Conservation (phyloP, 345 rosid species). For the Aurinia saxatilis region DNA sequence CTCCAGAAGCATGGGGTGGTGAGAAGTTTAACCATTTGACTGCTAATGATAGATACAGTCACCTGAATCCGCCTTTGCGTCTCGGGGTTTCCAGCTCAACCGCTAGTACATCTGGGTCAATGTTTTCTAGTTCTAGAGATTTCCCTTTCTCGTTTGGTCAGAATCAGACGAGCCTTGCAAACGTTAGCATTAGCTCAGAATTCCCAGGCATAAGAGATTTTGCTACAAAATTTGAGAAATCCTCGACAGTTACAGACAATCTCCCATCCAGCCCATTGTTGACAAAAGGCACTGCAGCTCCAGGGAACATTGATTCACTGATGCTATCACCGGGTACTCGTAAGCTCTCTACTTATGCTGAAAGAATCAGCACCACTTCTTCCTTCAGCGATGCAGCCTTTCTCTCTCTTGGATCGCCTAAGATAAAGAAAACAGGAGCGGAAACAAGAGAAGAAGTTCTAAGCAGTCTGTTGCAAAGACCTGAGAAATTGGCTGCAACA, state of each 20-base stretch:
- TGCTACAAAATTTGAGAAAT: conserved; percentile 34
- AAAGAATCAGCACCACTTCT: conserved; percentile 71
- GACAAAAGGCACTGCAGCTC: conserved; percentile 34
- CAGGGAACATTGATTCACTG: conserved; percentile 37
- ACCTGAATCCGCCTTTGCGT: conserved; percentile 49
- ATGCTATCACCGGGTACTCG: conserved; percentile 48
- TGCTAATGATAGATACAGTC: conserved; percentile 43
- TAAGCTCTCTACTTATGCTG: conserved; percentile 61
- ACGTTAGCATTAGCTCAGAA: conserved; percentile 17
- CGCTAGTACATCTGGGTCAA: conserved; percentile 44
- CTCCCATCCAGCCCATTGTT: conserved; percentile 42
- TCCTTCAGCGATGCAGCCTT: conserved; percentile 57
- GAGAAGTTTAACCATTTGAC: conserved; percentile 35
- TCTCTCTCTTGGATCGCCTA: conserved; percentile 49
- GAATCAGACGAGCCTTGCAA: conserved; percentile 19
- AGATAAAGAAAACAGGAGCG: conserved; percentile 71
- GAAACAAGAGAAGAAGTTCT: conserved; percentile 66
- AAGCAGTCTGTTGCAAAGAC: conserved; percentile 50
- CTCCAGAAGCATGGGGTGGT: conserved; percentile 96
- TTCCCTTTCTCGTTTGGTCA: conserved; percentile 38
- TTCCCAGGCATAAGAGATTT: conserved; percentile 38
- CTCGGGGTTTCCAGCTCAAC: conserved; percentile 40
- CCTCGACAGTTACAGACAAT: conserved; percentile 37
- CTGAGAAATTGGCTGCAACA: conserved; percentile 36
- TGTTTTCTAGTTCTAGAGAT: conserved; percentile 51